Conservation (phyloP, 192 early-diverging fungal species). For the Backusella parvicylindrica region DNA sequence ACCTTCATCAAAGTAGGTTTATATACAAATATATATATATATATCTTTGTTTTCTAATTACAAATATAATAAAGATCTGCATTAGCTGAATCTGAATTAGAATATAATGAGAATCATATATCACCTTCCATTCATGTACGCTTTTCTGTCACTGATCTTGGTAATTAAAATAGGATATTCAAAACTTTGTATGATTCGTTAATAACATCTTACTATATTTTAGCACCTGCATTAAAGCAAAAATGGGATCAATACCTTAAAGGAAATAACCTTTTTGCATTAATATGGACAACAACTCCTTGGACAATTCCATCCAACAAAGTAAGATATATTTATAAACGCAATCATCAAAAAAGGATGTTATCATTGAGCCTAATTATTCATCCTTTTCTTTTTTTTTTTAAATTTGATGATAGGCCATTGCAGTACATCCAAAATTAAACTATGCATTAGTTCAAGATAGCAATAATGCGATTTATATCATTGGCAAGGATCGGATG, state of each 20-base stretch:
- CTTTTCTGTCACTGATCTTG: slow-evolving; percentile 45
- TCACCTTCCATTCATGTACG: slow-evolving; percentile 71
- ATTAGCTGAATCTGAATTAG: slow-evolving; percentile 77
- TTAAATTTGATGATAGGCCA: no score
- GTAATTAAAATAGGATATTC: slow-evolving; percentile 32
- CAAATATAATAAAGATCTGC: slow-evolving; percentile 48
- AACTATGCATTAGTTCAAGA: slow-evolving; percentile 51
- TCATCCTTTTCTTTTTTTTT: no score
- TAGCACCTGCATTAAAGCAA: not conserved
- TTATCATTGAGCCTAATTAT: no score
- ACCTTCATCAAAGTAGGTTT: slow-evolving; percentile 63
- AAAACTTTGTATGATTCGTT: no score
- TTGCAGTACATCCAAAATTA: slow-evolving; percentile 63
- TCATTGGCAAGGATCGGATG: slow-evolving; percentile 46
- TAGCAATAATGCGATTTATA: slow-evolving; percentile 20
- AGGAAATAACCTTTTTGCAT: slow-evolving; percentile 25
- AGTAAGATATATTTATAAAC: not conserved
- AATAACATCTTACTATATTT: not conserved
- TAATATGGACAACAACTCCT: slow-evolving; percentile 82
- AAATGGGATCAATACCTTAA: slow-evolving; percentile 4
- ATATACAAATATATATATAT: no score
- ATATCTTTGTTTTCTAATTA: no score
- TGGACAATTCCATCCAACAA: slow-evolving; percentile 80
- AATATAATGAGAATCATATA: slow-evolving; percentile 73
- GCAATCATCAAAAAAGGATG: not conserved